Conservation (phyloP, 2,329 filamentous ascomycete species). For the Dactylella cylindrospora region DNA sequence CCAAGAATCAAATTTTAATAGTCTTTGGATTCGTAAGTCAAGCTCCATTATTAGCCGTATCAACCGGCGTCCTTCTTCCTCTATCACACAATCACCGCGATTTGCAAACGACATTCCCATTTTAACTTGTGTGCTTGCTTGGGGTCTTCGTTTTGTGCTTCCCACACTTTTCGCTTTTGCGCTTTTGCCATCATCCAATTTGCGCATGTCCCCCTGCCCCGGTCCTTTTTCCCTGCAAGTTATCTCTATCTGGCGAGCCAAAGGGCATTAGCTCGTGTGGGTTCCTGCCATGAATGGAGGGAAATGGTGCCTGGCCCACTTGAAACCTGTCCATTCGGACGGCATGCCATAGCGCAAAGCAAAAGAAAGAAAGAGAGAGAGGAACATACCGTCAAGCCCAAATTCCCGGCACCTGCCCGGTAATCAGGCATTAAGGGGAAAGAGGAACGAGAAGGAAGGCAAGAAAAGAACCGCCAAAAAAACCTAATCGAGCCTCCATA, state of each 20-base stretch:
- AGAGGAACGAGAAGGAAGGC: constrained; percentile 1
- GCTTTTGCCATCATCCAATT: constrained; percentile 1
- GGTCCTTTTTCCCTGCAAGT: constrained; percentile 2
- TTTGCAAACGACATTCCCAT: constrained; percentile 27
- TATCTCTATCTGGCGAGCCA: constrained; percentile 10
- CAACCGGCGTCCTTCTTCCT: neutral
- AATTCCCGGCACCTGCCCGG: constrained; percentile 14
- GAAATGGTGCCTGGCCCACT: constrained; percentile 23
- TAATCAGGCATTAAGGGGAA: constrained; percentile 41
- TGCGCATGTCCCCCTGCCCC: constrained; percentile 4
- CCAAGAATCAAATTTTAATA: constrained; percentile 4
- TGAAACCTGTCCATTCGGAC: constrained; percentile 36
- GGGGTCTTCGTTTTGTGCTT: too few species aligned
- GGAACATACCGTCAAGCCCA: constrained; percentile 15
- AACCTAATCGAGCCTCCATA: constrained; percentile 7
- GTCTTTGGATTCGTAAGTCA: constrained; percentile 1
- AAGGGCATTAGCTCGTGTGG: neutral
- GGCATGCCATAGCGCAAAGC: constrained; percentile 29
- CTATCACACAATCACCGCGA: constrained; percentile 7
- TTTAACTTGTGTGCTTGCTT: constrained; percentile 16
- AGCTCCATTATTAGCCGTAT: constrained; percentile 11
- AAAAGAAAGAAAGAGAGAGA: too few species aligned
- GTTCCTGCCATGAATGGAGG: neutral
- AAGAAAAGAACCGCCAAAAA: neutral
- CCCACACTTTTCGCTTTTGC: too few species aligned